Base-by-base conservation (phyloP, 306 rosid genomes). In the Lagenaria siceraria region DNA sequence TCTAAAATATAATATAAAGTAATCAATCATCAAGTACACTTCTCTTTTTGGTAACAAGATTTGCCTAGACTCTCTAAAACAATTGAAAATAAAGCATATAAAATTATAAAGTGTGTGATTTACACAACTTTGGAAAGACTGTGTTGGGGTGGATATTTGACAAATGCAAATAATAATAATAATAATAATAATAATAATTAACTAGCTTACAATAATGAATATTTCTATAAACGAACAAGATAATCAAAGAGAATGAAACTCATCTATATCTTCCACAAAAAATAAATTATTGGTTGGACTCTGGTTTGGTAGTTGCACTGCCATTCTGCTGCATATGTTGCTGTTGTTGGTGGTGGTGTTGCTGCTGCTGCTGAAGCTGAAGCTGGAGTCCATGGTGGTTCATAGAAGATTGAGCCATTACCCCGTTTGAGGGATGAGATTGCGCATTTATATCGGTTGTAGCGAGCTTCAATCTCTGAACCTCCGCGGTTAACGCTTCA, bases 401-500 rank as follows among this genome's bases (percentile, higher is more conserved):
- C 38, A 78, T 86, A 21, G 96, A 88, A 82, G 87, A 72, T 53
- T 78, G 89, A 15, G 90, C 8, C n/a, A 72, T 49, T 48, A 51
- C 25, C 42, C 61, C 60, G 0, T 49, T 51, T 9, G 77, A 85
- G 81, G 86, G 78, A 58, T 75, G 90, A 12, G 90, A 87, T 4
- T 93, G 96, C 3, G 89, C 89, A 8, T 83, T 84, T 76, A 92
- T 38, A 62, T 92, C 96, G 15, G 93, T 78, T 6, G 95, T 88
- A 43, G 97, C 92, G 25, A 94, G 42, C 85, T 94, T 94, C 76
- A 92, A 86, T 78, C 96, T 83, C 85, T 90, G 98, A 78, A 94
- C 98, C 85, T 94, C 98, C 19, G 92, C 80, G 4, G 95, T 94
- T 61, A 94, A 83, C 13, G 98, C 97, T 79, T 92, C 98, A n/a